These are phyloP conservation scores for Leccinellum luteum DNA, from an alignment of 768 basidiomycete species.

Conservation along the genomic window DNA sequence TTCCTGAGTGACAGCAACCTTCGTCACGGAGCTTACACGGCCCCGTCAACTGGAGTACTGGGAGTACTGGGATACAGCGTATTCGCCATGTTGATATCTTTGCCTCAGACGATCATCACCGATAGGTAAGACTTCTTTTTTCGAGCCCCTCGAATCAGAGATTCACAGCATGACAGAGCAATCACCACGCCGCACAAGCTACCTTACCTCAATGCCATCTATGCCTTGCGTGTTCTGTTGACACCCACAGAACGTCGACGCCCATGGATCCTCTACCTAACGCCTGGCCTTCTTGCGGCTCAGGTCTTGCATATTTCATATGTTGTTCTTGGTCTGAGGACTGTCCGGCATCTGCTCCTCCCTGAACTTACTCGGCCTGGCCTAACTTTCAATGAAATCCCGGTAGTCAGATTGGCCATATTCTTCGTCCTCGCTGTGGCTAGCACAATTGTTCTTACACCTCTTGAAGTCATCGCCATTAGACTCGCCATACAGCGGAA, in stretches of 20 bases:
- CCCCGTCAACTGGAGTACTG: constrained; percentile 58
- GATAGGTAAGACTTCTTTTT: constrained; percentile 53
- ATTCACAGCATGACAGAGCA: constrained; percentile 44
- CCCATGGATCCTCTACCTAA: constrained; percentile 80
- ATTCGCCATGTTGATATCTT: constrained; percentile 60
- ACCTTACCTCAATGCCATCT: constrained; percentile 54
- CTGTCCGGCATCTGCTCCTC: constrained; percentile 52
- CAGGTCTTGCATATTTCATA: constrained; percentile 46
- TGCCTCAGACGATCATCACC: constrained; percentile 71
- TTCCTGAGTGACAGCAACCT: constrained; percentile 57
- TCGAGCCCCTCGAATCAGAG: background rate
- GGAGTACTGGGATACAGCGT: constrained; percentile 65
- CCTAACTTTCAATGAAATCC: constrained; percentile 37
- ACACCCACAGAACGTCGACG: constrained; percentile 78
- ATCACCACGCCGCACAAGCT: constrained; percentile 82
- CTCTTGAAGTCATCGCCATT: constrained; percentile 77
- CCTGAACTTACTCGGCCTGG: constrained; percentile 45
- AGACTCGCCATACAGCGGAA: constrained; percentile 84
- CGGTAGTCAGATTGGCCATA: constrained; percentile 47
- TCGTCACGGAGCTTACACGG: constrained; percentile 62
- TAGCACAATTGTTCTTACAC: constrained; percentile 61
- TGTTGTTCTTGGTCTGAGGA: constrained; percentile 41
- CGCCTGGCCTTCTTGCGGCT: constrained; percentile 59
- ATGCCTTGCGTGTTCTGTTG: constrained; percentile 65
- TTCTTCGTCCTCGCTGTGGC: constrained; percentile 56